These are phyloP conservation scores for Hericium erinaceus DNA, from an alignment of 768 basidiomycete species.

Conservation along the genomic window DNA sequence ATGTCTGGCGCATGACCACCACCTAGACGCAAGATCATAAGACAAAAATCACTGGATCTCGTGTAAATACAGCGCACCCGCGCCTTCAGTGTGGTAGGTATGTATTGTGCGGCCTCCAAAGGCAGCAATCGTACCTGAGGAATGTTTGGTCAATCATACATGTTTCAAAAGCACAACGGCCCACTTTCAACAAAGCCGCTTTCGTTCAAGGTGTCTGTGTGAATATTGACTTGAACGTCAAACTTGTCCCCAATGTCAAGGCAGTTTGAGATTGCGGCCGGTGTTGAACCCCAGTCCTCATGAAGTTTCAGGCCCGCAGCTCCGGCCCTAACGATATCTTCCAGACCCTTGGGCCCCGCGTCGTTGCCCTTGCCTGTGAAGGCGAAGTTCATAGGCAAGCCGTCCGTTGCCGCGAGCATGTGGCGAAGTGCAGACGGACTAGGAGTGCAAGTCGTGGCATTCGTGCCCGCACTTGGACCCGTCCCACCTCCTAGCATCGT, in stretches of 20 bases:
- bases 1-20: constrained; percentile 98
- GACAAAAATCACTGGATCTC: no score
- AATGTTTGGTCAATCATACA: neutral
- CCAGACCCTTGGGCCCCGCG: constrained; percentile 59
- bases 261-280: constrained; percentile 66
- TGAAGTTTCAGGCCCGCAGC: constrained; percentile 90
- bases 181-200: constrained; percentile 92
- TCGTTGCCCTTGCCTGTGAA: constrained; percentile 99
- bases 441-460: constrained; percentile 92
- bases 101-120: constrained; percentile 90
- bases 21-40: constrained; percentile 30
- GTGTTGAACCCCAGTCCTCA: constrained; percentile 96
- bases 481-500: constrained; percentile 97
- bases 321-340: constrained; percentile 77
- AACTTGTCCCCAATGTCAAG: constrained; percentile 81
- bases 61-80: constrained; percentile 37
- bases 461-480: constrained; percentile 82
- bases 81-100: constrained; percentile 95
- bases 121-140: constrained; percentile 73
- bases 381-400: constrained; percentile 82
- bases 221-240: constrained; percentile 96
- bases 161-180: constrained; percentile 14
- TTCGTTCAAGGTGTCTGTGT: constrained; percentile 96
- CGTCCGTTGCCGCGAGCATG: constrained; percentile 91
- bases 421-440: constrained; percentile 81